Evolutionary conservation across 2,329 filamentous ascomycete genomes (phyloP).

Genomic region (Blastomyces parvus): DNA sequence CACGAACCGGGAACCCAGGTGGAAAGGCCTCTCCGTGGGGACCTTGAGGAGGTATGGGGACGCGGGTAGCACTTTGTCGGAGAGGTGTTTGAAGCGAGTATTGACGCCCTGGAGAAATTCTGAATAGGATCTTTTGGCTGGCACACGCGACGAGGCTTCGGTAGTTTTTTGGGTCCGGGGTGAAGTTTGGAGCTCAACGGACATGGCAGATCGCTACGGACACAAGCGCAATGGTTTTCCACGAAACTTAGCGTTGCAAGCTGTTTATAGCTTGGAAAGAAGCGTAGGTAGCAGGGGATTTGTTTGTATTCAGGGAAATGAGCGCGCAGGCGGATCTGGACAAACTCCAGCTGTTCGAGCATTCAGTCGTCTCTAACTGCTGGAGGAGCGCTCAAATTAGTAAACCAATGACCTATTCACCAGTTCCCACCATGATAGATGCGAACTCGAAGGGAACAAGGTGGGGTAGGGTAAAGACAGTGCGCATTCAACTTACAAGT

Average conservation of each 20-base stretch:
- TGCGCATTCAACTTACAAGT: background rate
- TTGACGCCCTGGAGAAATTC: constrained; percentile 21
- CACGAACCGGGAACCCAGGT: constrained; percentile 33
- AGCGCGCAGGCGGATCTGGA: background rate
- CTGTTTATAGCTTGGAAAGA: background rate
- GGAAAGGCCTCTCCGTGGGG: constrained; percentile 39
- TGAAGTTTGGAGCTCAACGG: constrained; percentile 12
- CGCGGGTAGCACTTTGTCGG: constrained; percentile 34
- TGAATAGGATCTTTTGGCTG: constrained; percentile 15
- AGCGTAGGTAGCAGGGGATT: background rate
- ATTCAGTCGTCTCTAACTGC: constrained; percentile 5
- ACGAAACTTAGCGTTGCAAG: background rate
- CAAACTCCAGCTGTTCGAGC: background rate
- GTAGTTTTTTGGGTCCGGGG: constrained; percentile 8
- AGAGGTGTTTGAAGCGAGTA: constrained; percentile 32
- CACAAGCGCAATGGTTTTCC: constrained; percentile 1
- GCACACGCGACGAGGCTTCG: constrained; percentile 6
- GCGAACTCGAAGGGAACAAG: background rate
- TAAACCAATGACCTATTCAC: background rate
- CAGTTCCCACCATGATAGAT: background rate
- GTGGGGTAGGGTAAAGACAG: background rate
- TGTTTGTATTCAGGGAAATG: background rate
- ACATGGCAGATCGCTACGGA: constrained; percentile 15
- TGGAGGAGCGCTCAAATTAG: background rate
- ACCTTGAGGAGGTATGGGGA: constrained; percentile 40